Conservation (phyloP, 495 filamentous ascomycete genomes). For the Pseudevernia furfuracea region DNA sequence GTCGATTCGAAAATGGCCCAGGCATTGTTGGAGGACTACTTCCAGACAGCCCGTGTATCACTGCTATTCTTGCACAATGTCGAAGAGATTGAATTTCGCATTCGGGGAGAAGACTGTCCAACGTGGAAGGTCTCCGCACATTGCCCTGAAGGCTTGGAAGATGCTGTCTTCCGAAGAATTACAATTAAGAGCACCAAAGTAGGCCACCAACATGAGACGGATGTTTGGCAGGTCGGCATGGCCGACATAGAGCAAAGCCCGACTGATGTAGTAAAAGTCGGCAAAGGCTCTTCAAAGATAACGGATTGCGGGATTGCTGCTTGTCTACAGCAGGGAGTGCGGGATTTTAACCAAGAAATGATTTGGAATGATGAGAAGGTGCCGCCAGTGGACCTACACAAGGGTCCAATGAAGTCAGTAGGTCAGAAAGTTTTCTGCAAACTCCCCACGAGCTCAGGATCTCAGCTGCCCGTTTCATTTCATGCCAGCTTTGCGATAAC, state of each 20-base stretch:
- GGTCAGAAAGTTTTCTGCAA: conserved; percentile 31
- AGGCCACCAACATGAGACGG: conserved; percentile 17
- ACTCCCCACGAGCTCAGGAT: conserved; percentile 30
- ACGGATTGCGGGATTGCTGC: conserved; percentile 36
- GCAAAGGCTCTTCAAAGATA: conserved; percentile 28
- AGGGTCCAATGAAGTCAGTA: conserved; percentile 7
- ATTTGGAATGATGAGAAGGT: background rate
- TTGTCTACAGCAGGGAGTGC: background rate
- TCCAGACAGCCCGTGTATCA: conserved; percentile 29
- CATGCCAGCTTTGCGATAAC: conserved; percentile 30
- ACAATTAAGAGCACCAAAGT: conserved; percentile 13
- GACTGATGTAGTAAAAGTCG: conserved; percentile 16
- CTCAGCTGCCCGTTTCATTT: conserved; percentile 29
- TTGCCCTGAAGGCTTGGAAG: conserved; percentile 13
- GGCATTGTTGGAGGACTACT: conserved; percentile 27
- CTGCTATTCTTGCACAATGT: conserved; percentile 31
- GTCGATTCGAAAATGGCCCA: conserved; percentile 12
- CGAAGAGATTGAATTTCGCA: conserved; percentile 26
- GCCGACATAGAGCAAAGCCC: conserved; percentile 21
- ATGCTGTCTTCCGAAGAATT: conserved; percentile 18
- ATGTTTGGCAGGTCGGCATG: conserved; percentile 27
- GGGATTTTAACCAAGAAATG: background rate
- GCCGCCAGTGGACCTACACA: background rate
- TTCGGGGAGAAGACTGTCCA: conserved; percentile 14
- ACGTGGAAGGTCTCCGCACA: conserved; percentile 22